phyloP scores from a whole-genome alignment of 2,329 filamentous ascomycete genomes.

The Botrytis medusae region DNA sequence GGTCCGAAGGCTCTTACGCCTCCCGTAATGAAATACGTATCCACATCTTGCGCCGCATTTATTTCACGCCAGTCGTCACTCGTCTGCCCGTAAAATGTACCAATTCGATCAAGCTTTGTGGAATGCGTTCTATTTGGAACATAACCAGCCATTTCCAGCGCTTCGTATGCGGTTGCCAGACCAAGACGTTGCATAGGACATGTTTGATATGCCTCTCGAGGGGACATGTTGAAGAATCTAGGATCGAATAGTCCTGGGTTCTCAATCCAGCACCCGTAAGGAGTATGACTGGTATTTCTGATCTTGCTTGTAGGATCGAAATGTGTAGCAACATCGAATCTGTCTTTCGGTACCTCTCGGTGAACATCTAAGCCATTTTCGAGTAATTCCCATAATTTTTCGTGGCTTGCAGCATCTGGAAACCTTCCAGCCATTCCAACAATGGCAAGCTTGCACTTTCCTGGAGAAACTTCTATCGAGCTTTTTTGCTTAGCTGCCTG shows the following conservation, averaged over 20 bases:
- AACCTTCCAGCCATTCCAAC: conserved; percentile 81
- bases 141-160: conserved; percentile 77
- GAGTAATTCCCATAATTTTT: conserved; percentile 73
- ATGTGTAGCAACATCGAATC: conserved; percentile 73
- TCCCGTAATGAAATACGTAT: conserved; percentile 39
- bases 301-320: conserved; percentile 69
- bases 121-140: conserved; percentile 46
- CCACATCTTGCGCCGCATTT: conserved; percentile 38
- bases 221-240: conserved; percentile 87
- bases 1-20: conserved; percentile 39
- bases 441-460: conserved; percentile 58
- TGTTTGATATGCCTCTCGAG: conserved; percentile 74
- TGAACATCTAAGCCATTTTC: conserved; percentile 75
- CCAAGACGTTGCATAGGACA: conserved; percentile 80
- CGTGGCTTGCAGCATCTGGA: conserved; percentile 68
- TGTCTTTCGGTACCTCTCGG: conserved; percentile 62
- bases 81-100: conserved; percentile 39
- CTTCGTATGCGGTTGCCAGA: conserved; percentile 75
- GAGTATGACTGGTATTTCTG: conserved; percentile 66
- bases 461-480: conserved; percentile 19
- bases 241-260: conserved; percentile 77
- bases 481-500: neutral
- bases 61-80: conserved; percentile 39
- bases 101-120: conserved; percentile 46
- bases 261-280: conserved; percentile 70